Evolutionary conservation across 108 stramenopile genomes (phyloP).

Genomic region (Conticribra weissflogii): DNA sequence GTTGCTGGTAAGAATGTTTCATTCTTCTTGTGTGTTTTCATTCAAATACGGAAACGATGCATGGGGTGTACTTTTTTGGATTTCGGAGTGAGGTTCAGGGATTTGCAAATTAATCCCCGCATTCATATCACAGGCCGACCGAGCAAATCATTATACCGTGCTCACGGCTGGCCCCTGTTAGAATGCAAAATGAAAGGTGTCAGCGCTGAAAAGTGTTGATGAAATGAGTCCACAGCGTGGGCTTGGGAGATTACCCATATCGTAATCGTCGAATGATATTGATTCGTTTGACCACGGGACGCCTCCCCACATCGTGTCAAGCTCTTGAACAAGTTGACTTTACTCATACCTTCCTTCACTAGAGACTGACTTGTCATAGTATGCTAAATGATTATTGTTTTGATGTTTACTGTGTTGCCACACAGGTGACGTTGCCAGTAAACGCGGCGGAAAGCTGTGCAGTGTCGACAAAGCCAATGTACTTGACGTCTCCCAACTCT

Average conservation of each 20-base stretch:
- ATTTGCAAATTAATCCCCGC: background rate
- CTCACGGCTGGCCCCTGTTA: slow-evolving; percentile 53
- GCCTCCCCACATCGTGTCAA: slow-evolving; percentile 25
- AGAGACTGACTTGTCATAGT: too few relatives aligned
- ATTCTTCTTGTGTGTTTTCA: background rate
- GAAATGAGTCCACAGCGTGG: slow-evolving; percentile 33
- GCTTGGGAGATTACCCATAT: slow-evolving; percentile 22
- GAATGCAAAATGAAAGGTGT: slow-evolving; percentile 70
- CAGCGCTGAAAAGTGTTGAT: slow-evolving; percentile 47
- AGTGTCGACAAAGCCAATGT: slow-evolving; percentile 99
- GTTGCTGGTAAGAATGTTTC: slow-evolving; percentile 76
- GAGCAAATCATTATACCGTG: slow-evolving; percentile 24
- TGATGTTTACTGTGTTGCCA: too few relatives aligned
- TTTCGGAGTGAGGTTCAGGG: background rate
- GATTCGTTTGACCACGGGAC: slow-evolving; percentile 11
- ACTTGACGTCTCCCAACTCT: slow-evolving; percentile 97
- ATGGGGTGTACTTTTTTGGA: background rate
- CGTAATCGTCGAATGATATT: slow-evolving; percentile 11
- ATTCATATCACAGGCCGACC: slow-evolving; percentile 44
- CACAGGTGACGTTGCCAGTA: slow-evolving; percentile 88
- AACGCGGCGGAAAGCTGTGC: slow-evolving; percentile 91
- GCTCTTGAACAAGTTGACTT: background rate
- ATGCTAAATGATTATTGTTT: too few relatives aligned
- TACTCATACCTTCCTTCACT: background rate
- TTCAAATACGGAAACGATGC: too few relatives aligned